Evolutionary conservation across 2,329 filamentous ascomycete species (phyloP).

Genomic region (Volutella citrinella): DNA sequence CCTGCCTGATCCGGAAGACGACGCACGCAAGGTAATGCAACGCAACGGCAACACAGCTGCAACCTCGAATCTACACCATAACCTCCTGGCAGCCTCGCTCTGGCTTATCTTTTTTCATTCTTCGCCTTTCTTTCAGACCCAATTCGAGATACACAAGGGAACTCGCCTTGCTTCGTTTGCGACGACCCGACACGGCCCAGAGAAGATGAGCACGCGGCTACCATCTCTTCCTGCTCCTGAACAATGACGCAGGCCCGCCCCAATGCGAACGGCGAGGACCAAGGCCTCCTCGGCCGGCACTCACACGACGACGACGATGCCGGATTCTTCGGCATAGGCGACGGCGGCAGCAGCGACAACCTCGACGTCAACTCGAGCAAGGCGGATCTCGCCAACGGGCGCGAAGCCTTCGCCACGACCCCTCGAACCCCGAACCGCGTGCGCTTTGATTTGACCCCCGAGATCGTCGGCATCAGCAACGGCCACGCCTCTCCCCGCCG

Average conservation of each 20-base stretch:
- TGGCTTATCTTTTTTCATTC: background rate
- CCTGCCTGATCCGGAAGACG: conserved; percentile 21
- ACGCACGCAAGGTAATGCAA: conserved; percentile 10
- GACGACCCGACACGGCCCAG: too few species aligned
- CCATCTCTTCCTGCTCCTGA: conserved; percentile 17
- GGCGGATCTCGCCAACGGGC: conserved; percentile 17
- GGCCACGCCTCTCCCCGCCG: conserved; percentile 13
- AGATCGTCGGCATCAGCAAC: conserved; percentile 34
- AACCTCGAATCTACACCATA: too few species aligned
- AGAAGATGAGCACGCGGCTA: conserved; percentile 25
- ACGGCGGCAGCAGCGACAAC: conserved; percentile 15
- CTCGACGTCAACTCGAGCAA: conserved; percentile 14
- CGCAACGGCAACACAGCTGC: too few species aligned
- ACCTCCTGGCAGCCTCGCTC: too few species aligned
- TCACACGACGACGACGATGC: conserved; percentile 22
- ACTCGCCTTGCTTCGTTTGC: too few species aligned
- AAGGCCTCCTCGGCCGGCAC: conserved; percentile 26
- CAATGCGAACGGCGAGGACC: conserved; percentile 31
- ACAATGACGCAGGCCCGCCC: conserved; percentile 33
- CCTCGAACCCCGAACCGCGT: conserved; percentile 63
- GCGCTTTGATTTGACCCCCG: conserved; percentile 63
- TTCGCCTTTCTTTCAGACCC: too few species aligned
- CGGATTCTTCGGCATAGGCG: conserved; percentile 24
- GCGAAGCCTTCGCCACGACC: conserved; percentile 9
- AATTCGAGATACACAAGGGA: too few species aligned